Percentiles rank a stretch among this genome's conserved stretches.
phyloP scores from a whole-genome alignment of 2,329 filamentous ascomycete species.

The Pyricularia sp. region DNA sequence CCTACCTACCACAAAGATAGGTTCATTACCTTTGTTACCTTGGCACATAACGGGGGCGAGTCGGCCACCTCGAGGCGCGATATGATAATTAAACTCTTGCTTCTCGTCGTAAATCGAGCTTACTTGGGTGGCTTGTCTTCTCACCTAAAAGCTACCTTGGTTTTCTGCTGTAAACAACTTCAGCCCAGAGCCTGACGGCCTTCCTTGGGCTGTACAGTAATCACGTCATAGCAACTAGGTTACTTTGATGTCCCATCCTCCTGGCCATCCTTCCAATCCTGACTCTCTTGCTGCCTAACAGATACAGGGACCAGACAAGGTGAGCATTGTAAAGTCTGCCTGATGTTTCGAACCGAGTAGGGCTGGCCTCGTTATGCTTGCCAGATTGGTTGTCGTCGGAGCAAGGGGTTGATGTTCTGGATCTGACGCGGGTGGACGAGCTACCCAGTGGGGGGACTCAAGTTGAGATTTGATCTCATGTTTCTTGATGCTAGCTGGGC shows the following conservation, averaged over 20 bases:
- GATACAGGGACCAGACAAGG: not conserved
- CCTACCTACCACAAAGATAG: not conserved
- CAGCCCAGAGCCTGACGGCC: not conserved
- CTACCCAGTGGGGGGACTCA: not conserved
- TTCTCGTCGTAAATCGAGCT: too few relatives aligned
- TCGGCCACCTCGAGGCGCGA: not conserved
- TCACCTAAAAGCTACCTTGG: not conserved
- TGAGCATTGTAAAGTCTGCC: not conserved
- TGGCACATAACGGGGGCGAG: not conserved
- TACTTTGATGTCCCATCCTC: not conserved
- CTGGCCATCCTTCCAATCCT: not conserved
- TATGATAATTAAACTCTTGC: not conserved
- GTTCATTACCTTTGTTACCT: not conserved
- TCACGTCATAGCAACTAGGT: not conserved
- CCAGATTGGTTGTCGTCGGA: not conserved
- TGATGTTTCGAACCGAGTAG: not conserved
- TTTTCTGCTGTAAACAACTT: not conserved
- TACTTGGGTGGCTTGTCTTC: not conserved
- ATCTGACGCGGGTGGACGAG: not conserved
- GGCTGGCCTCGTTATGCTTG: not conserved
- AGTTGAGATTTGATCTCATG: not conserved
- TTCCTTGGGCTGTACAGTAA: not conserved
- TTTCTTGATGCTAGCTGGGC: not conserved
- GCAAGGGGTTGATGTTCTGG: not conserved
- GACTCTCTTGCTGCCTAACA: not conserved